phyloP scores from a whole-genome alignment of 805 yeast genomes.

The Monosporozyma solicola region DNA sequence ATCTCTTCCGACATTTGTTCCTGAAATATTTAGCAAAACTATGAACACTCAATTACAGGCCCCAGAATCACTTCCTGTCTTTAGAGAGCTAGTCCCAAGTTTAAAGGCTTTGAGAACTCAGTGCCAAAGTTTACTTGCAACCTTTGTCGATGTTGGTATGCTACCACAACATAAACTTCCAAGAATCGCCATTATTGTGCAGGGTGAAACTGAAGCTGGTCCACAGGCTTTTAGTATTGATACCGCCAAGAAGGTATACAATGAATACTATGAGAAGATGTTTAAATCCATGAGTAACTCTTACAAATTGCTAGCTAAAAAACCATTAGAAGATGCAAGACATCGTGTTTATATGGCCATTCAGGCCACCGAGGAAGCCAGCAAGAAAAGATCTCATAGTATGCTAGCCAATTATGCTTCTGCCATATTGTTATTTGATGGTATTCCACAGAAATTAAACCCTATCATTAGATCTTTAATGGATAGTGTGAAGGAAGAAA shows the following conservation, averaged over 20 bases:
- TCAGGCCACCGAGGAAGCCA: constrained; percentile 52
- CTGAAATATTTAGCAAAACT: constrained; percentile 26
- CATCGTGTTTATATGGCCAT: constrained; percentile 58
- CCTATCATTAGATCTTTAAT: constrained; percentile 82
- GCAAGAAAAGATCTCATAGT: constrained; percentile 42
- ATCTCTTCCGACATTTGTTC: constrained; percentile 23
- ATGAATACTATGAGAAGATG: constrained; percentile 58
- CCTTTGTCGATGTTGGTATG: constrained; percentile 70
- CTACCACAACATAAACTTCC: constrained; percentile 66
- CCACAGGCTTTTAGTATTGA: constrained; percentile 82
- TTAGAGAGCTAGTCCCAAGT: constrained; percentile 77
- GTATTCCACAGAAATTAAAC: constrained; percentile 77
- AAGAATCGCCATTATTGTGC: constrained; percentile 77
- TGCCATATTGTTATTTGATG: constrained; percentile 52
- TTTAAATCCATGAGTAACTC: constrained; percentile 55
- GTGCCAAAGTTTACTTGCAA: constrained; percentile 70
- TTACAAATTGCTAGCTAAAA: constrained; percentile 59
- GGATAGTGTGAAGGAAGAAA: constrained; percentile 84
- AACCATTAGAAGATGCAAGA: constrained; percentile 70
- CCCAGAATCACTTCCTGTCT: constrained; percentile 39
- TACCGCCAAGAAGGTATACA: constrained; percentile 61
- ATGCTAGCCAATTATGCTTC: constrained; percentile 72
- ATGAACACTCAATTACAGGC: constrained; percentile 31
- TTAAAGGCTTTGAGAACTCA: constrained; percentile 79
- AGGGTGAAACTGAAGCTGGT: constrained; percentile 91